Conservation (phyloP, 2,329 filamentous ascomycete species). For the Furcasterigmium furcatum region DNA sequence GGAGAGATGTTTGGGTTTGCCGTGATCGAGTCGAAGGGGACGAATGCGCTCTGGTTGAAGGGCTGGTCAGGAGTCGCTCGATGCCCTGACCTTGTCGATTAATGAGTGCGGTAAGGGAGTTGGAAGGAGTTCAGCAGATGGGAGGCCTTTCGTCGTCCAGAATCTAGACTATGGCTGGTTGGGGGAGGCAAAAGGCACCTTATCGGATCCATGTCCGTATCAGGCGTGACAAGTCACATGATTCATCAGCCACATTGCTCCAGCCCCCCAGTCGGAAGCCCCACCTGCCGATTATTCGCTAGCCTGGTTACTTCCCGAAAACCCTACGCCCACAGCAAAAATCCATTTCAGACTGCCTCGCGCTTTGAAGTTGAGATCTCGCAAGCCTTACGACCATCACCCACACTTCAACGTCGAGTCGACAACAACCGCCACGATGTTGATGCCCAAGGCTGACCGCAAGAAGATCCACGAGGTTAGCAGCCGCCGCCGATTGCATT, state of each 20-base stretch:
- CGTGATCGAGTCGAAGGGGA: too few species aligned
- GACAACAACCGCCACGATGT: slow-evolving; percentile 66
- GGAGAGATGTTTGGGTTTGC: too few species aligned
- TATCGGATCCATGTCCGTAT: too few species aligned
- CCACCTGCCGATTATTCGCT: neutral
- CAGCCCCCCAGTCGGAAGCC: neutral
- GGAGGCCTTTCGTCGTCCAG: too few species aligned
- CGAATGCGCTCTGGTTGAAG: too few species aligned
- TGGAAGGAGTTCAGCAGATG: too few species aligned
- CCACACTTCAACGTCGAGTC: slow-evolving; percentile 47
- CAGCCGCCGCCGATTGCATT: neutral
- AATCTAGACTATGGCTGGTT: too few species aligned
- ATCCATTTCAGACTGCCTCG: slow-evolving; percentile 26
- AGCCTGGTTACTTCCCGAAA: neutral
- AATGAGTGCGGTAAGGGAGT: too few species aligned
- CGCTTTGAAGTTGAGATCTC: slow-evolving; percentile 21
- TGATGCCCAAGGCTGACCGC: slow-evolving; percentile 99
- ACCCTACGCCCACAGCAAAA: slow-evolving; percentile 39
- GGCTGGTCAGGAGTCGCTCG: too few species aligned
- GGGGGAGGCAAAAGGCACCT: too few species aligned
- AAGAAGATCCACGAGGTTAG: slow-evolving; percentile 95
- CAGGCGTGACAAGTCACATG: neutral
- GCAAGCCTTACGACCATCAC: slow-evolving; percentile 29
- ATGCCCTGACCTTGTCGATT: too few species aligned
- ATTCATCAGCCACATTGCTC: neutral